Conservation (phyloP, 768 basidiomycete genomes). For the Mycena venus region DNA sequence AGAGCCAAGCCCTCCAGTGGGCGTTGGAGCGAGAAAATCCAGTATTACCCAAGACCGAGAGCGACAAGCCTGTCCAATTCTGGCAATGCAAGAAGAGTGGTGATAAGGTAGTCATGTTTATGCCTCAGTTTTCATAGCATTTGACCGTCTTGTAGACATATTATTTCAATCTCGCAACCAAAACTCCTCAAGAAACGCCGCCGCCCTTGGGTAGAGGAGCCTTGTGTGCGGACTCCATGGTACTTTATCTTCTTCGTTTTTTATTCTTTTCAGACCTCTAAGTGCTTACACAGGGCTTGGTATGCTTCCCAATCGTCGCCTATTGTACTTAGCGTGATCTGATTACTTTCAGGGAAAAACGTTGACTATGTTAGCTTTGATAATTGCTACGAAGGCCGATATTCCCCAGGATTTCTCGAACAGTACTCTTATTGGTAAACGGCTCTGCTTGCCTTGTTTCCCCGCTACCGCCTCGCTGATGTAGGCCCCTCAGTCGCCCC, state of each 20-base stretch:
- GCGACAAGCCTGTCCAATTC: slow-evolving; percentile 87
- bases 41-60: slow-evolving; percentile 71
- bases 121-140: background rate
- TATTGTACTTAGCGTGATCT: background rate
- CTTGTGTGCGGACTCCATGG: slow-evolving; percentile 93
- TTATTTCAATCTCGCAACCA: slow-evolving; percentile 87
- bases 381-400: slow-evolving; percentile 83
- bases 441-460: background rate
- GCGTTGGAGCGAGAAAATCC: slow-evolving; percentile 88
- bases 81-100: slow-evolving; percentile 80
- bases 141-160: slow-evolving; percentile 56
- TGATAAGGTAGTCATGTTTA: slow-evolving; percentile 58
- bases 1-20: slow-evolving; percentile 92
- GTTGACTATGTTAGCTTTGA: slow-evolving; percentile 86
- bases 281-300: slow-evolving; percentile 56
- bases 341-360: slow-evolving; percentile 80
- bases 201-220: slow-evolving; percentile 88
- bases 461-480: background rate
- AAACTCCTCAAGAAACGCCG: slow-evolving; percentile 74
- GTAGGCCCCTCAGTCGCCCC: background rate
- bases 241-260: slow-evolving; percentile 24
- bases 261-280: background rate
- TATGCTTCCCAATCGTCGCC: slow-evolving; percentile 36
- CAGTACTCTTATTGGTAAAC: slow-evolving; percentile 82
- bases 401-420: slow-evolving; percentile 67